phyloP scores from a whole-genome alignment of 2,329 filamentous ascomycete genomes.

The Ilyonectria robusta region DNA sequence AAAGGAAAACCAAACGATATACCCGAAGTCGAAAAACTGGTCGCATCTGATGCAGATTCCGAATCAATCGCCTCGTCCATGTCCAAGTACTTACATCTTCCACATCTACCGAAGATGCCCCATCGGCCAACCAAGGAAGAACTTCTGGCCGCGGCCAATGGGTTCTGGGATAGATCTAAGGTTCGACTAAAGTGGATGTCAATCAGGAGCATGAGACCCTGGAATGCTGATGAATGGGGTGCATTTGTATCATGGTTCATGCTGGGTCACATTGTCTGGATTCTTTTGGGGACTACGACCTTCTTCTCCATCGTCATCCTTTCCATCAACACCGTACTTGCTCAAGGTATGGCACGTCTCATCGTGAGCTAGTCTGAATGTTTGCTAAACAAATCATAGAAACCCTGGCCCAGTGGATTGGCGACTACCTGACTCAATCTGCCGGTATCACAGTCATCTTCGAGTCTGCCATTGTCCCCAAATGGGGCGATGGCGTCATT shows the following conservation, averaged over 20 bases:
- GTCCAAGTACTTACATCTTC: conserved; percentile 72
- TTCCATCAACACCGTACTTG: conserved; percentile 95
- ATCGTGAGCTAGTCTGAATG: background rate
- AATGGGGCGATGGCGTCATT: conserved; percentile 95
- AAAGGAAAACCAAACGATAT: conserved; percentile 30
- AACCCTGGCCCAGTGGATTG: conserved; percentile 92
- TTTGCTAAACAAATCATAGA: conserved; percentile 65
- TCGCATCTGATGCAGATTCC: conserved; percentile 34
- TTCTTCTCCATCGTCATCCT: conserved; percentile 95
- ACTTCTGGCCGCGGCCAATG: conserved; percentile 89
- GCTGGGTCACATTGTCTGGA: conserved; percentile 93
- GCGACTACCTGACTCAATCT: conserved; percentile 94
- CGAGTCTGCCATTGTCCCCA: conserved; percentile 96
- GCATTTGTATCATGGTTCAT: conserved; percentile 96
- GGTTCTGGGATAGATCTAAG: conserved; percentile 91
- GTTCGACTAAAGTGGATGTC: conserved; percentile 98
- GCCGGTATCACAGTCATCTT: conserved; percentile 95
- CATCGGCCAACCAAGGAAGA: conserved; percentile 95
- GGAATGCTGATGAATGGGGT: conserved; percentile 96
- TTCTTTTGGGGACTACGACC: conserved; percentile 96
- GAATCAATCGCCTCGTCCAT: conserved; percentile 66
- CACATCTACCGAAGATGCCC: conserved; percentile 76
- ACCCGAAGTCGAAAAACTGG: conserved; percentile 23
- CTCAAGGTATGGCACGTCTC: conserved; percentile 76
- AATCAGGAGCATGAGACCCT: conserved; percentile 92